A percentile compares a stretch with the other conserved stretches of the same genome.
phyloP scores from a whole-genome alignment of 345 rosid genomes.

The Trapa incisa region DNA sequence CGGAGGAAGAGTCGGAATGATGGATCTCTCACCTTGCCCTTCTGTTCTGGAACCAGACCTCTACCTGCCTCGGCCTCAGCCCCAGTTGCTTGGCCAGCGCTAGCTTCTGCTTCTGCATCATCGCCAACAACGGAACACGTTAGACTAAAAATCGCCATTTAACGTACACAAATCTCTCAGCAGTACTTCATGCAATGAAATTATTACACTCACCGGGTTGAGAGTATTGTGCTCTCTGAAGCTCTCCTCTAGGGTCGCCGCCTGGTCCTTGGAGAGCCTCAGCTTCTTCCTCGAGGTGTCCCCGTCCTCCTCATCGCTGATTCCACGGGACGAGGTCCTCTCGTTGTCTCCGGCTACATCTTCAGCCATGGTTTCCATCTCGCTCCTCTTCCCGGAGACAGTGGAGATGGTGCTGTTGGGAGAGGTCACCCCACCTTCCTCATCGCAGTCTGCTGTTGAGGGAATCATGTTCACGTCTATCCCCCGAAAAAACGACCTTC shows the following conservation, averaged over 20 bases:
- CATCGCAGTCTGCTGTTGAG: conserved; percentile 55
- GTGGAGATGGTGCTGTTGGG: conserved; percentile 87
- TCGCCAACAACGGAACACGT: neutral
- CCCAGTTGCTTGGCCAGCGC: conserved; percentile 83
- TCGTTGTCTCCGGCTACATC: conserved; percentile 40
- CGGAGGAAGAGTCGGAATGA: neutral
- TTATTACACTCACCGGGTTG: conserved; percentile 50
- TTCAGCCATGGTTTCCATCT: conserved; percentile 45
- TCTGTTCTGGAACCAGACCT: conserved; percentile 98
- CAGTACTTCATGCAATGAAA: no score
- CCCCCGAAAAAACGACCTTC: conserved; percentile 48
- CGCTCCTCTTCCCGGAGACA: conserved; percentile 77
- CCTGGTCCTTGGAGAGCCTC: conserved; percentile 81
- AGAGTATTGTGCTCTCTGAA: conserved; percentile 91
- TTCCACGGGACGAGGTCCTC: conserved; percentile 47
- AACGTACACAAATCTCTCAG: no score
- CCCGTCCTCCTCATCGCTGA: conserved; percentile 90
- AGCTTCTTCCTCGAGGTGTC: conserved; percentile 83
- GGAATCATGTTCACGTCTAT: conserved; percentile 85
- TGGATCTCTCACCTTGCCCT: conserved; percentile 64
- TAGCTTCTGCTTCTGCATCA: conserved; percentile 66
- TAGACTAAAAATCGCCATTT: conserved; percentile 8
- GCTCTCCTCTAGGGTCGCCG: conserved; percentile 83
- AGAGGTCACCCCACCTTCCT: conserved; percentile 76
- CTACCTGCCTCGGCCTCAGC: conserved; percentile 80